Evolutionary conservation across 805 yeast species (phyloP), one percentile per base, ranked within the genome.

Genomic region (Candida boleticola): DNA sequence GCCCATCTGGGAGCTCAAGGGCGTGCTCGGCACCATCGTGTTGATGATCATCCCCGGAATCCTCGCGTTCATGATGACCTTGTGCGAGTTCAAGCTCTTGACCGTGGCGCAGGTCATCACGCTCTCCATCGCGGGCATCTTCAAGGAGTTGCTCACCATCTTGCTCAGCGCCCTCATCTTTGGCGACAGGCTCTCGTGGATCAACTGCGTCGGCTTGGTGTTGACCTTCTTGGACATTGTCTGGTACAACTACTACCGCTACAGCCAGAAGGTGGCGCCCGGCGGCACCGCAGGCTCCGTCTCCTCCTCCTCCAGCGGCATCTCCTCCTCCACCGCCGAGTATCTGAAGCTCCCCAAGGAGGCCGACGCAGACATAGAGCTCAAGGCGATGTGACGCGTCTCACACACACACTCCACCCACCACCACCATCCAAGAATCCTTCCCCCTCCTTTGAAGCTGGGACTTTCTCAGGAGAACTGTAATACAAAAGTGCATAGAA

Each of bases 121-220:
- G 0, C 65, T 93, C 23, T 83, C 95, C 4, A 79, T 93, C 33
- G 95, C 95, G 0, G 99, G 99, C 1, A 86, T 93, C 14, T 86
- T 92, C 60, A 93, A 93, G 58, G 99, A 93, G 60, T 71, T 93
- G 13, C 68, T 90, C 36, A 93, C 99, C 0, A 89, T 93, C 29
- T 73, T 83, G 1, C 68, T 82, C 3, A 80, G 92, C 43, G 64
- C 76, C 25, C 48, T 88, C 4, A 71, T 90, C 1, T 87, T 89
- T 60, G 83, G 84, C 31, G 99, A 93, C 60, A 61, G 63, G 29
- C 69, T 93, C 39, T 79, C 85, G 5, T 55, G 74, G 16, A 61
- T 86, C 41, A 93, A 93, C 63, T 64, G 79, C 37, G 41, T 84
- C 6, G 99, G 99, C 0, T 73, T 93, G 54, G 48, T 75, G 0